phyloP scores from a whole-genome alignment of 2,329 filamentous ascomycete genomes.

The Epichloe glyceriae region DNA sequence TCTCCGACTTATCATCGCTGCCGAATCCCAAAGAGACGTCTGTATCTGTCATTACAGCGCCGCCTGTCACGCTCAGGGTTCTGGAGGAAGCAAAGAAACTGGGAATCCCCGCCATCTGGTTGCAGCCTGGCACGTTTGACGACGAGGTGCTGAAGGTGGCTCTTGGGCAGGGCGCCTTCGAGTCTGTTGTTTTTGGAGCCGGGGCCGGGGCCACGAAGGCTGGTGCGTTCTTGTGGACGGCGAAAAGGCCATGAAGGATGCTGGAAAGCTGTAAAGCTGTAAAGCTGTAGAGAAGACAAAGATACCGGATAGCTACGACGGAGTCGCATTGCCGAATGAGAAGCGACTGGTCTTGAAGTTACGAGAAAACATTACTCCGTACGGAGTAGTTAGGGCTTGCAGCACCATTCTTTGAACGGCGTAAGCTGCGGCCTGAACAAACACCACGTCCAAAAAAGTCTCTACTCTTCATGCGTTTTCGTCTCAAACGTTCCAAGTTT shows the following conservation, averaged over 20 bases:
- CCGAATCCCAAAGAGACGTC: conserved; percentile 55
- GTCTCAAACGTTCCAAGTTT: too few species aligned
- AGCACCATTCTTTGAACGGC: too few species aligned
- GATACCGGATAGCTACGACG: too few species aligned
- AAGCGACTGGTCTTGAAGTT: too few species aligned
- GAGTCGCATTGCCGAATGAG: too few species aligned
- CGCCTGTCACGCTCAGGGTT: conserved; percentile 58
- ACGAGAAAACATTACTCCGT: too few species aligned
- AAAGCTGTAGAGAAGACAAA: conserved; percentile 27
- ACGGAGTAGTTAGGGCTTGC: too few species aligned
- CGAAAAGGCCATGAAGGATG: conserved; percentile 45
- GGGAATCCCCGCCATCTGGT: conserved; percentile 65
- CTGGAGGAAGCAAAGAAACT: conserved; percentile 65
- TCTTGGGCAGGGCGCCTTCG: conserved; percentile 44
- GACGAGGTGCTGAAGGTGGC: conserved; percentile 61
- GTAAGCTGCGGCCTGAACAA: too few species aligned
- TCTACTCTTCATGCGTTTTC: too few species aligned
- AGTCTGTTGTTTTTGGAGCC: conserved; percentile 54
- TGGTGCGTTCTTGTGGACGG: conserved; percentile 87
- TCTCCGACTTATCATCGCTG: conserved; percentile 53
- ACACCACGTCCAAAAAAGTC: too few species aligned
- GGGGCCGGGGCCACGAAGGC: conserved; percentile 57
- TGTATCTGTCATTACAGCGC: conserved; percentile 79
- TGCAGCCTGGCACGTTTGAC: conserved; percentile 85
- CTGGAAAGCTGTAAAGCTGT: conserved; percentile 44